phyloP scores from a whole-genome alignment of 169 alveolate genomes.

The Plasmodium berghei region DNA sequence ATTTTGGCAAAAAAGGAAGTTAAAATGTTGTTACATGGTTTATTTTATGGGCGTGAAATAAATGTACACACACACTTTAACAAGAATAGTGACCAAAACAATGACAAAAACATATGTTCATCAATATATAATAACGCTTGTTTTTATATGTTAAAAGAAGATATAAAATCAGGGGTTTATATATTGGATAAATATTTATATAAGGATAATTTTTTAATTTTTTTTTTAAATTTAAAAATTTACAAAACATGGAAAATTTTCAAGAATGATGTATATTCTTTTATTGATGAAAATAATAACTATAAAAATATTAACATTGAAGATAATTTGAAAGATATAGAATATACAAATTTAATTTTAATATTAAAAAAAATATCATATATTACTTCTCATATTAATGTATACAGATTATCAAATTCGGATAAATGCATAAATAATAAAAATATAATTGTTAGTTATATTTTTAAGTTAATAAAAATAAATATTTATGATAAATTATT shows the following conservation, averaged over 20 bases:
- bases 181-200: constrained; percentile 36
- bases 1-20: constrained; percentile 30
- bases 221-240: constrained; percentile 25
- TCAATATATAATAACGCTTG: neutral
- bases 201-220: constrained; percentile 52
- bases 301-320: neutral
- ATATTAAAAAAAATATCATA: constrained; percentile 45
- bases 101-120: neutral
- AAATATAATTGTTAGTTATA: constrained; percentile 12
- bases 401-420: neutral
- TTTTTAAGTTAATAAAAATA: constrained; percentile 22
- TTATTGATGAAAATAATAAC: neutral
- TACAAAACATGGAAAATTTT: constrained; percentile 6
- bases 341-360: constrained; percentile 22
- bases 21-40: constrained; percentile 12
- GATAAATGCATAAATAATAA: neutral
- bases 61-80: neutral
- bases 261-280: constrained; percentile 13
- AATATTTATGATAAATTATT: neutral
- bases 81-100: too few relatives aligned
- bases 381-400: constrained; percentile 42
- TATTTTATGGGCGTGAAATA: neutral
- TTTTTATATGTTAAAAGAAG: neutral
- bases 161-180: neutral
- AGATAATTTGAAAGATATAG: neutral